Evolutionary conservation across 306 rosid genomes (phyloP).

Genomic region (Astragalus glycyphyllos): DNA sequence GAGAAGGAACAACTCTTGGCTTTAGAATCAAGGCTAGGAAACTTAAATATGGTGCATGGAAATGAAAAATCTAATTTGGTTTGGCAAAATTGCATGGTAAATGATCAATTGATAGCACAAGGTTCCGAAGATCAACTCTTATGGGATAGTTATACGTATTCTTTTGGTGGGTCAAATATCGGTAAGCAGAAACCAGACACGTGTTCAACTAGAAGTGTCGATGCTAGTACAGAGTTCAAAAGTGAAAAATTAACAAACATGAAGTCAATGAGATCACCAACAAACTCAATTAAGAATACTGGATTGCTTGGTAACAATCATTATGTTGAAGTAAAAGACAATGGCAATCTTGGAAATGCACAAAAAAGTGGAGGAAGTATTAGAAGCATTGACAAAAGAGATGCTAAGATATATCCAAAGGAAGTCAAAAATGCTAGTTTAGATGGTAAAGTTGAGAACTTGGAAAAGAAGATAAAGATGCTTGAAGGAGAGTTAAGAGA

Average conservation of each 20-base stretch:
- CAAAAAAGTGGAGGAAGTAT: slow-evolving; percentile 50
- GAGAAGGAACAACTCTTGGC: slow-evolving; percentile 47
- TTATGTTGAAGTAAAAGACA: slow-evolving; percentile 52
- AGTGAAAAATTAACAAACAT: slow-evolving; percentile 63
- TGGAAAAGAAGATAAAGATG: slow-evolving; percentile 74
- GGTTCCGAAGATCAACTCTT: slow-evolving; percentile 47
- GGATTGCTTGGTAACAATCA: slow-evolving; percentile 49
- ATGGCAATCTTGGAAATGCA: slow-evolving; percentile 49
- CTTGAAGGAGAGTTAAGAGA: slow-evolving; percentile 97
- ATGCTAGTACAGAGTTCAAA: slow-evolving; percentile 16
- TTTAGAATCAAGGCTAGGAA: slow-evolving; percentile 53
- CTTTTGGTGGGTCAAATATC: slow-evolving; percentile 40
- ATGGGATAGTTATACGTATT: slow-evolving; percentile 37
- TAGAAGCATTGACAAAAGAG: slow-evolving; percentile 62
- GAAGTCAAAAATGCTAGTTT: slow-evolving; percentile 66
- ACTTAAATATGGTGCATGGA: slow-evolving; percentile 45
- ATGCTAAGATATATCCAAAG: slow-evolving; percentile 72
- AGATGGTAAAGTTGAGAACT: slow-evolving; percentile 70
- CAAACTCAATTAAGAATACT: slow-evolving; percentile 53
- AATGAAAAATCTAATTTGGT: slow-evolving; percentile 42
- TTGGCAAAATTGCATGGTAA: slow-evolving; percentile 47
- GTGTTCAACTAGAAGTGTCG: too few species aligned
- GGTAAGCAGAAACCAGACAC: slow-evolving; percentile 33
- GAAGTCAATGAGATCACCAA: slow-evolving; percentile 79
- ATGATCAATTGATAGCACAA: slow-evolving; percentile 41